Evolutionary conservation across 73 alveolate species (phyloP), one percentile per base, ranked within the genome.

Genomic region (Paramecium caudatum): DNA sequence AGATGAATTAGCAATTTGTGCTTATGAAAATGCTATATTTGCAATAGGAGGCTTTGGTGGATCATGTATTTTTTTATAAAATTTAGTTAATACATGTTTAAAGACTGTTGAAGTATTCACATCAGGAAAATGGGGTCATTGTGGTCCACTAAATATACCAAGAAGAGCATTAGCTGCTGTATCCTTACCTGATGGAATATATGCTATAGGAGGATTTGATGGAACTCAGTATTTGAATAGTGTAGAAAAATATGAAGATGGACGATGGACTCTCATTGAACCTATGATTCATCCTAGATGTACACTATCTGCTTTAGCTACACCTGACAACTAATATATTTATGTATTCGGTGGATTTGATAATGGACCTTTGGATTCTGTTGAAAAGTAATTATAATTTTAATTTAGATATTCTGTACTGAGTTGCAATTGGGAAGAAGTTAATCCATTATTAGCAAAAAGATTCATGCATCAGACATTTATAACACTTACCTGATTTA

Each of bases 121-220:
- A 19, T 96, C 95, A n/a, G 61, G 91, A 33, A 70, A 84, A 68
- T 97, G 99, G 98, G 97, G 94, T 46, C 94, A 43, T 62, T 82
- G 95, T 13, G 96, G 98, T 16, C 95, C 95, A 21, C 85, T 97
- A 95, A 94, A 94, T 37, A 90, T 82, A 46, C 96, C 97, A 0
- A 91, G 99, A 90, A 94, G 98, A 92, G 99, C 98, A 0, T 88
- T 95, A 6, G 96, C 98, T 34, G 98, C 97, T 1, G 98, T 97
- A 2, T 91, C 98, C 10, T 94, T 97, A 3, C 99, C 99, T n/a
- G 98, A 97, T 69, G 98, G 98, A 3, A 96, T 97, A 13, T 97
- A 97, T 93, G 98, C 98, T 16, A 94, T 97, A 9, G 99, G 99
- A 8, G 99, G 99, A n/a, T 97, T 94, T 82, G 98, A 97, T 93